Percentiles rank a stretch among this genome's conserved stretches.
phyloP scores from a whole-genome alignment of 2,329 filamentous ascomycete genomes.

The Xylariaceae sp. region DNA sequence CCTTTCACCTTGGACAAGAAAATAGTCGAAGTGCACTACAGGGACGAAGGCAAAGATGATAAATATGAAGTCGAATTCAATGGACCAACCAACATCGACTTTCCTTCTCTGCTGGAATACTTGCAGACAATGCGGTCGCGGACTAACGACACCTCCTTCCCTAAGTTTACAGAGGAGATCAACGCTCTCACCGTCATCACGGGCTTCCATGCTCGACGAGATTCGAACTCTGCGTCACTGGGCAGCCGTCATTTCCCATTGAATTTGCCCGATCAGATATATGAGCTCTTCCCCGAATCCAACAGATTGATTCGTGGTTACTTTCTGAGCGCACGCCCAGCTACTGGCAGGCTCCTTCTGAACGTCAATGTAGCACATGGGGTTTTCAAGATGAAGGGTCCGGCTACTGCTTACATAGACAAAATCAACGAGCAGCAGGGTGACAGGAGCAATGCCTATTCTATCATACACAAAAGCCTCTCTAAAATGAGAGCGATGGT shows the following conservation, averaged over 20 bases:
- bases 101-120: slow-evolving; percentile 43
- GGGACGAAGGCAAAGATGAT: slow-evolving; percentile 33
- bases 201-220: slow-evolving; percentile 39
- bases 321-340: slow-evolving; percentile 51
- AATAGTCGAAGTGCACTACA: slow-evolving; percentile 35
- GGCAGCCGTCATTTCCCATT: slow-evolving; percentile 50
- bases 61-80: slow-evolving; percentile 41
- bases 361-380: slow-evolving; percentile 54
- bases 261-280: slow-evolving; percentile 24
- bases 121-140: slow-evolving; percentile 40
- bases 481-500: slow-evolving; percentile 18
- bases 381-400: slow-evolving; percentile 44
- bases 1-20: slow-evolving; percentile 35
- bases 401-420: slow-evolving; percentile 33
- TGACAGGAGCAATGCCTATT: too few relatives aligned
- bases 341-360: slow-evolving; percentile 50
- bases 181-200: slow-evolving; percentile 52
- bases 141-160: slow-evolving; percentile 37
- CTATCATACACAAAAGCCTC: slow-evolving; percentile 20
- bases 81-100: slow-evolving; percentile 34
- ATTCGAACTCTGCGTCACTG: slow-evolving; percentile 34
- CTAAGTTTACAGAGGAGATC: slow-evolving; percentile 45
- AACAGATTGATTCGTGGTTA: slow-evolving; percentile 48
- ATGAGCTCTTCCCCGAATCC: slow-evolving; percentile 28
- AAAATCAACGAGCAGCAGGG: neutral